These are phyloP conservation scores for Bondarzewia mesenterica DNA, from an alignment of 1,284 basidiomycete genomes.

Conservation along the genomic window DNA sequence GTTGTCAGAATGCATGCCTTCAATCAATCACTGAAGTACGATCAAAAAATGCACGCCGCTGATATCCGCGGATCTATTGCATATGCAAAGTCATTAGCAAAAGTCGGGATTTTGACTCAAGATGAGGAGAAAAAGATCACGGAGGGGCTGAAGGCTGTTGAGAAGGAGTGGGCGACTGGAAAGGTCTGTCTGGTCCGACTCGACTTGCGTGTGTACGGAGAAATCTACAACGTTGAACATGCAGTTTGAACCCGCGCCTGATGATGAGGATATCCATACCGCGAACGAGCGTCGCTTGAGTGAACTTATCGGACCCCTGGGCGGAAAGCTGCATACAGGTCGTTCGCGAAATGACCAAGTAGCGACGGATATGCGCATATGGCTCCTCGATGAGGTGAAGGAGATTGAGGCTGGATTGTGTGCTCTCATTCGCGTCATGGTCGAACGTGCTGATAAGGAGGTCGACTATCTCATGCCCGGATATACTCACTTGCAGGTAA, in stretches of 20 bases:
- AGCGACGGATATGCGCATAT: conserved; percentile 95
- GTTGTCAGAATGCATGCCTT: conserved; percentile 82
- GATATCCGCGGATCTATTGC: conserved; percentile 95
- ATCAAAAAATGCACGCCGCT: conserved; percentile 87
- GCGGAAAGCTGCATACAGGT: conserved; percentile 93
- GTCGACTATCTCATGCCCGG: conserved; percentile 89
- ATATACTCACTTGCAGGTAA: conserved; percentile 93
- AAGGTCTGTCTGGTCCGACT: conserved; percentile 29
- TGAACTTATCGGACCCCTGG: conserved; percentile 87
- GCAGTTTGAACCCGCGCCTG: conserved; percentile 66
- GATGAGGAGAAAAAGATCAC: conserved; percentile 73
- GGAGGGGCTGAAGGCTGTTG: conserved; percentile 72
- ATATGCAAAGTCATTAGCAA: conserved; percentile 82
- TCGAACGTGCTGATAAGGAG: conserved; percentile 87
- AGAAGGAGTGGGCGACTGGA: conserved; percentile 78
- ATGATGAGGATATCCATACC: conserved; percentile 99
- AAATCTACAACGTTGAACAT: neutral
- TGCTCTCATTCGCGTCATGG: conserved; percentile 81
- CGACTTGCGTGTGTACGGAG: neutral
- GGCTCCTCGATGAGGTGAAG: conserved; percentile 80
- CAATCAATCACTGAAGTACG: conserved; percentile 93
- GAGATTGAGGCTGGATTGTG: conserved; percentile 69
- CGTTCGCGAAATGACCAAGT: conserved; percentile 97
- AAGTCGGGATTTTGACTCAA: conserved; percentile 72
- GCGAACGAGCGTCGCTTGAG: conserved; percentile 94